Percentiles rank a stretch among this genome's conserved stretches.
phyloP scores from a whole-genome alignment of 768 basidiomycete species.

The Dendrothele bispora region DNA sequence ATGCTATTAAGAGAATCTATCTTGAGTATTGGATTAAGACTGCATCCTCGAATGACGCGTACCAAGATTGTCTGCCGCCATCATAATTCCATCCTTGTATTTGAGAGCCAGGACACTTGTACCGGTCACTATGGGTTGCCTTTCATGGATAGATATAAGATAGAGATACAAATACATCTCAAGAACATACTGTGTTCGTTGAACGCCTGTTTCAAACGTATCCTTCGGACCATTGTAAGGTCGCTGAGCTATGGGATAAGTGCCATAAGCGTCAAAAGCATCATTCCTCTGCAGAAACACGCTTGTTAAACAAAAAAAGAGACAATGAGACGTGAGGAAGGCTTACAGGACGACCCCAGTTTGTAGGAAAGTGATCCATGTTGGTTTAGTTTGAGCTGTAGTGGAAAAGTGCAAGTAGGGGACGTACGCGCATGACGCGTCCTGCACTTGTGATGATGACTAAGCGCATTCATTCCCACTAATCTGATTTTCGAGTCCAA shows the following conservation, averaged over 20 bases:
- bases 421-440: constrained; percentile 2
- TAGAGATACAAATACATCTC: background rate
- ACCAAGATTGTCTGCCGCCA: constrained; percentile 98
- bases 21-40: background rate
- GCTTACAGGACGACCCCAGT: constrained; percentile 79
- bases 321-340: background rate
- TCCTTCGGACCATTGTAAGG: constrained; percentile 49
- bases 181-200: constrained; percentile 73
- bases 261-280: constrained; percentile 70
- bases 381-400: constrained; percentile 4
- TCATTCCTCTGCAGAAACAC: constrained; percentile 61
- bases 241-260: constrained; percentile 71
- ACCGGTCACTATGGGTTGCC: constrained; percentile 94
- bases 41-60: constrained; percentile 19
- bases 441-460: too few relatives aligned
- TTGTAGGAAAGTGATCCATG: constrained; percentile 86
- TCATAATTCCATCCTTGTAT: constrained; percentile 96
- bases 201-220: constrained; percentile 62
- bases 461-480: too few relatives aligned
- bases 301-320: background rate
- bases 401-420: background rate
- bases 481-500: too few relatives aligned
- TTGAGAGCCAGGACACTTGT: constrained; percentile 94
- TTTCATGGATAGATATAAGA: constrained; percentile 23
- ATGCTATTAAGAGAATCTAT: constrained; percentile 51